Evolutionary conservation across 2,329 filamentous ascomycete genomes (phyloP), one percentile per base, ranked within the genome.

Genomic region (Cercospora berteroae): DNA sequence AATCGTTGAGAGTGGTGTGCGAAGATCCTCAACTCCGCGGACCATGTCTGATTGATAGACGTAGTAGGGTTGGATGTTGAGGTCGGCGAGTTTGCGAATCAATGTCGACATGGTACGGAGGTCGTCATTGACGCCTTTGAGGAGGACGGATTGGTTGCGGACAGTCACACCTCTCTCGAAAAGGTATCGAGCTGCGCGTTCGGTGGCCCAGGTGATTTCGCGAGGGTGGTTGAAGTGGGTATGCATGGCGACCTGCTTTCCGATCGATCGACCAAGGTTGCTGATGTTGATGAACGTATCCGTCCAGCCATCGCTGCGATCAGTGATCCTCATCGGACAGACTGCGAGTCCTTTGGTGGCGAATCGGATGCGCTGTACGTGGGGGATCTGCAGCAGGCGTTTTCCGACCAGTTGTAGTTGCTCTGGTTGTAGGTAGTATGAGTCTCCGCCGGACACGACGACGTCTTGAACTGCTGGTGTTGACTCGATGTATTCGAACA

Each of bases 21-120:
- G 85, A 23, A 89, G 79, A 72, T 90, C 87, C 78, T 90, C 88
- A 2, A 87, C 81, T 55, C 83, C 85, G 29, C 80, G 77, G 8
- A 89, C 86, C 83, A 89, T 86, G 74, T 90, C 88, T 57, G 85
- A 85, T 73, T 89, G 87, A 75, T 89, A 90, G 61, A 90, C 84
- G 72, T 90, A 90, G 75, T 89, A 89, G 5, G 87, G 87, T 60
- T 83, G 79, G 57, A 89, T 83, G 52, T 84, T 85, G 67, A 86
- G 85, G 69, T 86, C 82, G 1, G 85, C 83, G 25, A 89, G 80
- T 58, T 76, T 79, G 33, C 82, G 80, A 44, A 89, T 86, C 48
- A 89, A 79, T 4, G 73, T 73, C 5, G 80, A 79, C 82, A 89
- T 88, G 5, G 84, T 86, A 1, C 78, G 76, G 5, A 82, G 72